phyloP scores from a whole-genome alignment of 768 basidiomycete genomes.

The Brasilioporus rufonigricans region DNA sequence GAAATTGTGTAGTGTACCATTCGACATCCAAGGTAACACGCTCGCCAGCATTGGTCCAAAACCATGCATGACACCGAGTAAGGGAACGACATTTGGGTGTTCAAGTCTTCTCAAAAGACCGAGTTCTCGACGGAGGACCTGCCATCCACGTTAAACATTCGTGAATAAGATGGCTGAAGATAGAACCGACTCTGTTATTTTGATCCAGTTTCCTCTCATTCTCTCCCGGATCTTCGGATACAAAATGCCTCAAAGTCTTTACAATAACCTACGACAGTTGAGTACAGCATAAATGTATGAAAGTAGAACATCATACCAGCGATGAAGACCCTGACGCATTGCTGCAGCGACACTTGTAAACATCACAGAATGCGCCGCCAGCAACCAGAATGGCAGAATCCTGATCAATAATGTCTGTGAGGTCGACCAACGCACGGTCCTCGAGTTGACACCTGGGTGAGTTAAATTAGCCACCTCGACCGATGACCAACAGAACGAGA shows the following conservation, averaged over 20 bases:
- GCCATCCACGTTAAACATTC: too few relatives aligned
- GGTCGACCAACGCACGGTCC: not conserved
- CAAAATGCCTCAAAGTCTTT: not conserved
- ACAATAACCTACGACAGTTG: not conserved
- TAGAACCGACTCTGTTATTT: not conserved
- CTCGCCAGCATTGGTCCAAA: not conserved
- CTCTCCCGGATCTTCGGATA: not conserved
- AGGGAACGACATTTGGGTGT: not conserved
- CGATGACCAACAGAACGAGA: too few relatives aligned
- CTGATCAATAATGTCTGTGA: not conserved
- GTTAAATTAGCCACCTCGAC: too few relatives aligned
- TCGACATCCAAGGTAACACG: not conserved
- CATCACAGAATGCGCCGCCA: not conserved
- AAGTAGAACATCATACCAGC: not conserved
- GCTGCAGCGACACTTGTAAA: conserved; percentile 1
- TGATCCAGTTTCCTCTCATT: not conserved
- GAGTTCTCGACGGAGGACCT: not conserved
- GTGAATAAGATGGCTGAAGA: not conserved
- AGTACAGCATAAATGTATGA: not conserved
- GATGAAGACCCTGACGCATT: not conserved
- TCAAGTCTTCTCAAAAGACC: not conserved
- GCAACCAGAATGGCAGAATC: not conserved
- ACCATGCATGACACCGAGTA: not conserved
- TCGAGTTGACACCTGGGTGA: not conserved
- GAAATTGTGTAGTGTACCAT: not conserved